A percentile compares a stretch with the other conserved stretches of the same genome.
phyloP scores from a whole-genome alignment of 176 grass and related monocot genomes.

The Zoysia pacifica region DNA sequence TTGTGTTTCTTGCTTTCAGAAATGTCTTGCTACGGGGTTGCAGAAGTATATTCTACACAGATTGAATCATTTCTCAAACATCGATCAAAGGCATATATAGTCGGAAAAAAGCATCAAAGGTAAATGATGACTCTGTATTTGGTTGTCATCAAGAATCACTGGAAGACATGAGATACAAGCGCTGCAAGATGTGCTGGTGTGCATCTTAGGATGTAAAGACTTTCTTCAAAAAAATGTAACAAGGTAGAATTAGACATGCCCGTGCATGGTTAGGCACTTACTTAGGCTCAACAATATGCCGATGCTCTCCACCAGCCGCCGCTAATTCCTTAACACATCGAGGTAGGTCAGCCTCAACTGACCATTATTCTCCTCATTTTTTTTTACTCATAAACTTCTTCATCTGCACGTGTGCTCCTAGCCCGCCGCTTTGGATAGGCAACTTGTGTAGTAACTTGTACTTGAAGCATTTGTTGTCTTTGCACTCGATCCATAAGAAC shows the following conservation, averaged over 20 bases:
- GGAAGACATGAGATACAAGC: neutral
- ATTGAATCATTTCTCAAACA: neutral
- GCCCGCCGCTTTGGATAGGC: neutral
- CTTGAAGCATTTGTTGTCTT: conserved; percentile 34
- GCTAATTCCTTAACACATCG: conserved; percentile 14
- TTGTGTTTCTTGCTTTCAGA: neutral
- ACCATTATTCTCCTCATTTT: conserved; percentile 20
- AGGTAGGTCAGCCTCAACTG: conserved; percentile 15
- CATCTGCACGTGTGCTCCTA: neutral
- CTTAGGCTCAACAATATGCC: neutral
- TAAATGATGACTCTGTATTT: neutral
- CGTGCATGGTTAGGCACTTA: neutral
- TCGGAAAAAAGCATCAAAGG: neutral
- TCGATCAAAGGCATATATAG: too few species aligned
- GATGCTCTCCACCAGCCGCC: conserved; percentile 29
- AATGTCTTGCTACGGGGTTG: neutral
- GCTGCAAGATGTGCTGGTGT: neutral
- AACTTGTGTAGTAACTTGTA: conserved; percentile 12
- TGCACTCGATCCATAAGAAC: neutral
- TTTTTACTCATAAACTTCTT: conserved; percentile 16
- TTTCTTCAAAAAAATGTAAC: neutral
- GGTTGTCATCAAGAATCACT: neutral
- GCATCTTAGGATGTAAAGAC: neutral
- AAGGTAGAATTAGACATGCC: neutral
- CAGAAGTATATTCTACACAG: neutral